Percentiles rank a stretch among this genome's conserved stretches.
Conservation (phyloP, 1,139 yeast species). For the Saccharomyces hybrid region DNA sequence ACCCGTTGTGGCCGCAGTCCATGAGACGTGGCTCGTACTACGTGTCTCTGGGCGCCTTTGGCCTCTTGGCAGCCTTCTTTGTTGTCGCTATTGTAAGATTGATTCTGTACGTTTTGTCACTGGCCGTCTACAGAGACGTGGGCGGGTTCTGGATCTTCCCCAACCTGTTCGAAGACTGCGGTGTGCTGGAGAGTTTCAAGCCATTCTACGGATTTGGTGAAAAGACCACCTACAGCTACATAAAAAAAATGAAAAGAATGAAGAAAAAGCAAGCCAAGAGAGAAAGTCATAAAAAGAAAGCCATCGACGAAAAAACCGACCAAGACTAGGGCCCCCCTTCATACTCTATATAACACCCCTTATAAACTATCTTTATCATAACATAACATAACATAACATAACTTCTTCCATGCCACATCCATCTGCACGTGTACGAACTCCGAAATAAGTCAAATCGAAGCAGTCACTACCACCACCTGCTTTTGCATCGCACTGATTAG, state of each 20-base stretch:
- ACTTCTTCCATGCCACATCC: no score
- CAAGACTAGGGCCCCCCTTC: background rate
- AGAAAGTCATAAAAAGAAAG: constrained; percentile 3
- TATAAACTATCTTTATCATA: background rate
- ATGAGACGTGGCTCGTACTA: constrained; percentile 92
- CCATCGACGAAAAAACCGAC: constrained; percentile 11
- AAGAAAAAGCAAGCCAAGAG: constrained; percentile 27
- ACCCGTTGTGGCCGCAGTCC: constrained; percentile 92
- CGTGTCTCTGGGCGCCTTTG: constrained; percentile 68
- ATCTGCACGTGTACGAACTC: background rate
- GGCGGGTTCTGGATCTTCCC: constrained; percentile 94
- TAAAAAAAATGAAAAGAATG: constrained; percentile 32
- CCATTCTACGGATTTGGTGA: constrained; percentile 88
- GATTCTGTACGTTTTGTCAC: constrained; percentile 51
- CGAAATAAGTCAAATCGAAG: background rate
- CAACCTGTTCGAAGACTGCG: constrained; percentile 90
- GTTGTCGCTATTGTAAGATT: constrained; percentile 73
- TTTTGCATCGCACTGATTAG: background rate
- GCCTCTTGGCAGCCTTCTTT: constrained; percentile 68
- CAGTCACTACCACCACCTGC: background rate
- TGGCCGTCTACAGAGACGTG: constrained; percentile 48
- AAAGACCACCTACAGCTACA: constrained; percentile 30
- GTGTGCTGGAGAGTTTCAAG: constrained; percentile 82
- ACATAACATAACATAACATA: no score
- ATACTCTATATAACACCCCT: background rate